A percentile compares a stretch with the other conserved stretches of the same genome.
These are phyloP conservation scores for Agaricus subrufescens DNA, from an alignment of 768 basidiomycete species.

Conservation along the genomic window DNA sequence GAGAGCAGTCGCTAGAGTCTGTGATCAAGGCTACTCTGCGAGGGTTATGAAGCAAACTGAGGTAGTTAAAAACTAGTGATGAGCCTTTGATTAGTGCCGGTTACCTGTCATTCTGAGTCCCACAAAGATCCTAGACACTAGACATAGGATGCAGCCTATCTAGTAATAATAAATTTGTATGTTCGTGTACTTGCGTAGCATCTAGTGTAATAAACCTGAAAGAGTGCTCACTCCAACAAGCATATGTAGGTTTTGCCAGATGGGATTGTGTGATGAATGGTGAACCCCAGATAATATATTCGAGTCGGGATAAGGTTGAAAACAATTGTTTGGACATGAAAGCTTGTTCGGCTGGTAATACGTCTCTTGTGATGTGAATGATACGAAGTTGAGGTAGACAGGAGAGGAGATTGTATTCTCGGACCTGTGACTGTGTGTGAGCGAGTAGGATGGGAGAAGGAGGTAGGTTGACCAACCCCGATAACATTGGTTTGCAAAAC, in stretches of 20 bases:
- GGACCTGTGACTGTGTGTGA: background rate
- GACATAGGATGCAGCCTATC: background rate
- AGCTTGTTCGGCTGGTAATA: background rate
- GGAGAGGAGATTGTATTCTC: background rate
- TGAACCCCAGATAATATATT: constrained; percentile 1
- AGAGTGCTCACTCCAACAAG: background rate
- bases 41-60: too few relatives aligned
- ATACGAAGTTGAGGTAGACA: background rate
- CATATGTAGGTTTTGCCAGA: background rate
- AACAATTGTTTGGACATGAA: background rate
- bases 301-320: background rate
- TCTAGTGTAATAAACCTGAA: background rate
- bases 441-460: background rate
- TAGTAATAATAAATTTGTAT: background rate
- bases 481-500: background rate
- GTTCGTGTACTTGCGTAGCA: background rate
- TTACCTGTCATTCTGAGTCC: too few relatives aligned
- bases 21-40: too few relatives aligned
- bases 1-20: too few relatives aligned
- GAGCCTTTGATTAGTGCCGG: too few relatives aligned
- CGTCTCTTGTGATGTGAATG: background rate
- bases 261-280: background rate
- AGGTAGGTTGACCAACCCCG: background rate
- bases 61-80: too few relatives aligned
- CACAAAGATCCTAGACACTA: background rate